These are phyloP conservation scores for Asterochloris erici DNA, from an alignment of 139 green algal genomes.

Conservation along the genomic window DNA sequence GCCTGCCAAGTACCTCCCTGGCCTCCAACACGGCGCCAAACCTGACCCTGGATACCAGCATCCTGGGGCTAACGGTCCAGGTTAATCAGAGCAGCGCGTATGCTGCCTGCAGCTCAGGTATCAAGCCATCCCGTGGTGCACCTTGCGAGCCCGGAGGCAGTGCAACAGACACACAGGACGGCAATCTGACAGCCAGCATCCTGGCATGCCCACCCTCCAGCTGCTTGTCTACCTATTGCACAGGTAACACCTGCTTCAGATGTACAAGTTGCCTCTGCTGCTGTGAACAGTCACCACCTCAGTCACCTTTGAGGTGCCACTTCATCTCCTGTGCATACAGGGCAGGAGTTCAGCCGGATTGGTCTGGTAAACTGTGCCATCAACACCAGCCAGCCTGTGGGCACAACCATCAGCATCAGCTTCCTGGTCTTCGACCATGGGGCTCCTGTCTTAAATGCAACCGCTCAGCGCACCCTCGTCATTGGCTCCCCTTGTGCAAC, in stretches of 20 bases:
- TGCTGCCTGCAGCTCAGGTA: not conserved
- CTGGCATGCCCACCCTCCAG: conserved; percentile 8
- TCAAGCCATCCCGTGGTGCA: not conserved
- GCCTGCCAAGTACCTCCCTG: conserved; percentile 6
- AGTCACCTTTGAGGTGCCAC: not conserved
- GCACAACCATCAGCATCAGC: not conserved
- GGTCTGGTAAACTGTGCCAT: conserved; percentile 9
- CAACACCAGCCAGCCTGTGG: conserved; percentile 15
- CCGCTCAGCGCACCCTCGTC: conserved; percentile 6
- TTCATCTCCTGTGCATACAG: not conserved
- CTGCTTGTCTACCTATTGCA: not conserved
- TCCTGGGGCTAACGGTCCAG: not conserved
- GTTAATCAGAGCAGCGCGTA: not conserved
- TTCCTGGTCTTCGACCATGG: conserved; percentile 17
- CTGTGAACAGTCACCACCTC: not conserved
- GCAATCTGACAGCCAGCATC: not conserved
- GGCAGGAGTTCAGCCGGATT: conserved; percentile 2
- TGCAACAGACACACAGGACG: conserved; percentile 13
- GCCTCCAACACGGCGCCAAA: conserved; percentile 1
- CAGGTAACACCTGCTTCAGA: not conserved
- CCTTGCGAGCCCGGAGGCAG: not conserved
- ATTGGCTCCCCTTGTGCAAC: not conserved
- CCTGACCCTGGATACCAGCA: not conserved
- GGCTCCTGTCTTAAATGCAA: not conserved
- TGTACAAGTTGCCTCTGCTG: not conserved